A percentile compares a stretch with the other conserved stretches of the same genome.
Evolutionary conservation across 1,284 basidiomycete genomes (phyloP).

Genomic region (Phellinidium pouzarii): DNA sequence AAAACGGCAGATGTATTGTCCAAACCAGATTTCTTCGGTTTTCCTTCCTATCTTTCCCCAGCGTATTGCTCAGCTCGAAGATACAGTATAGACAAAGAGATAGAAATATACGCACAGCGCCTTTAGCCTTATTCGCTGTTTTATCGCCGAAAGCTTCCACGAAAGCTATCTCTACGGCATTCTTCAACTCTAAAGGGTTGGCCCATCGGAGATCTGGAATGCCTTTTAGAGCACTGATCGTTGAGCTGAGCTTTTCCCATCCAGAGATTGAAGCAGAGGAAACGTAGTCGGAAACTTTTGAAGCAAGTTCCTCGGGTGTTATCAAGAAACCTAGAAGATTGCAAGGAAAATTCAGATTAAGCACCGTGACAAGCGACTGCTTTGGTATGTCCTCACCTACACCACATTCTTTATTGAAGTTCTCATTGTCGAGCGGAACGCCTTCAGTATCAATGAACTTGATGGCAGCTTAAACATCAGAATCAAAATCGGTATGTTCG

Average conservation of each 20-base stretch:
- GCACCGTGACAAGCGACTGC: not conserved
- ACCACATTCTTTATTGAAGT: constrained; percentile 81
- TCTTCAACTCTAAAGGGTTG: constrained; percentile 84
- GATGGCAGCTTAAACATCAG: constrained; percentile 52
- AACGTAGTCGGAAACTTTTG: constrained; percentile 58
- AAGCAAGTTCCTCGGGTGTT: constrained; percentile 62
- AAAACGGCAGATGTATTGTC: constrained; percentile 22
- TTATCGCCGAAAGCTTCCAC: constrained; percentile 75
- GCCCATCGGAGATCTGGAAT: constrained; percentile 83
- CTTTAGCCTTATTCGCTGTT: constrained; percentile 59
- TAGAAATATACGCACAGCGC: constrained; percentile 45
- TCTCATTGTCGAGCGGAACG: constrained; percentile 57
- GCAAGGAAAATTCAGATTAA: not conserved
- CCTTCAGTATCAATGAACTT: constrained; percentile 68
- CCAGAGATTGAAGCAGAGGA: constrained; percentile 47
- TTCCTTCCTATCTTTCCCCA: constrained; percentile 9
- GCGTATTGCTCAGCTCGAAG: not conserved
- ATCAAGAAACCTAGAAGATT: constrained; percentile 67
- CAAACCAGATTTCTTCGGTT: constrained; percentile 47
- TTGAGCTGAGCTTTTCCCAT: constrained; percentile 71
- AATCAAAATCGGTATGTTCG: not conserved
- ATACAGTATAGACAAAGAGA: not conserved
- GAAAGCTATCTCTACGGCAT: constrained; percentile 76
- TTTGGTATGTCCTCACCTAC: constrained; percentile 52
- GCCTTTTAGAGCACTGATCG: constrained; percentile 66